phyloP scores from a whole-genome alignment of 371 early-diverging fungal genomes.

The Lichtheimia ramosa region DNA sequence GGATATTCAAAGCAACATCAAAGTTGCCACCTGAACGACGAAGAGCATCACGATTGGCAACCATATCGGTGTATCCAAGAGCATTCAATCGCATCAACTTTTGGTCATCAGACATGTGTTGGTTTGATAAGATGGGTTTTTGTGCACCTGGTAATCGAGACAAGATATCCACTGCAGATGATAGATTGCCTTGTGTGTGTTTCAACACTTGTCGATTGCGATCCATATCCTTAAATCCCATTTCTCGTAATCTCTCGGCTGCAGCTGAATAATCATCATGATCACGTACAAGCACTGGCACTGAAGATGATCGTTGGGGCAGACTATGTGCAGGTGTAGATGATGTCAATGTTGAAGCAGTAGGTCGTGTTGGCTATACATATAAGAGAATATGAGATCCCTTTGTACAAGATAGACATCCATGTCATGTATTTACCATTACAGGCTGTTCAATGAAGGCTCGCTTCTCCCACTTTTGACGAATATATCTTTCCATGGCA shows the following conservation, averaged over 20 bases:
- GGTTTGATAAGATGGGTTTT: conserved; percentile 12
- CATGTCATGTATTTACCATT: too few relatives aligned
- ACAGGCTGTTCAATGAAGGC: conserved; percentile 52
- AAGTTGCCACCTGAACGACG: conserved; percentile 62
- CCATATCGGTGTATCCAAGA: conserved; percentile 51
- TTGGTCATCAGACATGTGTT: conserved; percentile 35
- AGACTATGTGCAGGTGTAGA: conserved; percentile 4
- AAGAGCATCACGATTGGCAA: conserved; percentile 48
- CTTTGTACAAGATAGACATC: not conserved
- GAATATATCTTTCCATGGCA: conserved; percentile 87
- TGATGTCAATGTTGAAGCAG: not conserved
- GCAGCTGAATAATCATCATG: conserved; percentile 6
- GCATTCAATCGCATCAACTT: conserved; percentile 40
- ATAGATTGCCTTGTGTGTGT: conserved; percentile 74
- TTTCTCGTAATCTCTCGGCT: conserved; percentile 50
- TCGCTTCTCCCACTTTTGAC: conserved; percentile 92
- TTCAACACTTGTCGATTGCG: conserved; percentile 61
- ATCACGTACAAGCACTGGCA: conserved; percentile 22
- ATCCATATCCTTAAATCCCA: conserved; percentile 76
- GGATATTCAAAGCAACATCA: conserved; percentile 53
- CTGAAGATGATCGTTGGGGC: conserved; percentile 48
- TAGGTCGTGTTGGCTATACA: conserved; percentile 14
- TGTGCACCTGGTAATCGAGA: conserved; percentile 45
- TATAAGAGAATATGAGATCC: not conserved
- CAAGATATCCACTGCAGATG: conserved; percentile 72